Evolutionary conservation across 2,329 filamentous ascomycete species (phyloP).

Genomic region (Didymella lethalis): DNA sequence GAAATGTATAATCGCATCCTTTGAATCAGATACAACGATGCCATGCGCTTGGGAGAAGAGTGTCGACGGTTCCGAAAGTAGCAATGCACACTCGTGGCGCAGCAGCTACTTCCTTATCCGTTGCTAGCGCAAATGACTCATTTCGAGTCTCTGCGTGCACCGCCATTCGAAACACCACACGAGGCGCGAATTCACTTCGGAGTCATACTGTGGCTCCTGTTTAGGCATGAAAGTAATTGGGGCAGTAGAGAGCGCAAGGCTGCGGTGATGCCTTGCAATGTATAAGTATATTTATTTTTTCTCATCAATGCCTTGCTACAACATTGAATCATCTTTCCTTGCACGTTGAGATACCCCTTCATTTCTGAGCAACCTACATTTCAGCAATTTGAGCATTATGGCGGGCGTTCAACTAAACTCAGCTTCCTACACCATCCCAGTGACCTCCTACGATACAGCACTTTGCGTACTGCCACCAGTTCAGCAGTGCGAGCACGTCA

Average conservation of each 20-base stretch:
- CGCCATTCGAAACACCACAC: constrained; percentile 11
- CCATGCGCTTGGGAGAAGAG: not conserved
- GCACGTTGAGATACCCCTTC: constrained; percentile 22
- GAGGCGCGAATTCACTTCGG: not conserved
- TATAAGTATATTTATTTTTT: constrained; percentile 10
- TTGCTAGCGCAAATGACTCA: constrained; percentile 40
- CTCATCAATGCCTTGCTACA: not conserved
- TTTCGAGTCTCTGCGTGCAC: constrained; percentile 27
- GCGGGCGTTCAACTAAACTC: constrained; percentile 19
- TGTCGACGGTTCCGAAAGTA: not conserved
- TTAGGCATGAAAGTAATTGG: constrained; percentile 4
- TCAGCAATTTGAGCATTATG: constrained; percentile 25
- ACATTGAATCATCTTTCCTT: not conserved
- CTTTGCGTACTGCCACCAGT: constrained; percentile 66
- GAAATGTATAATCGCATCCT: not conserved
- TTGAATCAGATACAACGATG: not conserved
- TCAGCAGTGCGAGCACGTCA: constrained; percentile 58
- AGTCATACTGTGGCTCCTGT: constrained; percentile 27
- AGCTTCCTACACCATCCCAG: constrained; percentile 25
- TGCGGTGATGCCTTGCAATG: not conserved
- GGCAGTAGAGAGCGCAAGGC: not conserved
- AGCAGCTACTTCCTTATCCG: constrained; percentile 7
- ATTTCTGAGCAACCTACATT: constrained; percentile 1
- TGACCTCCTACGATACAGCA: constrained; percentile 64
- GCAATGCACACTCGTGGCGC: constrained; percentile 22